Percentiles rank a stretch among this genome's conserved stretches.
These are phyloP conservation scores for Globisporangium takayamanum DNA, from an alignment of 352 stramenopile genomes.

Conservation along the genomic window DNA sequence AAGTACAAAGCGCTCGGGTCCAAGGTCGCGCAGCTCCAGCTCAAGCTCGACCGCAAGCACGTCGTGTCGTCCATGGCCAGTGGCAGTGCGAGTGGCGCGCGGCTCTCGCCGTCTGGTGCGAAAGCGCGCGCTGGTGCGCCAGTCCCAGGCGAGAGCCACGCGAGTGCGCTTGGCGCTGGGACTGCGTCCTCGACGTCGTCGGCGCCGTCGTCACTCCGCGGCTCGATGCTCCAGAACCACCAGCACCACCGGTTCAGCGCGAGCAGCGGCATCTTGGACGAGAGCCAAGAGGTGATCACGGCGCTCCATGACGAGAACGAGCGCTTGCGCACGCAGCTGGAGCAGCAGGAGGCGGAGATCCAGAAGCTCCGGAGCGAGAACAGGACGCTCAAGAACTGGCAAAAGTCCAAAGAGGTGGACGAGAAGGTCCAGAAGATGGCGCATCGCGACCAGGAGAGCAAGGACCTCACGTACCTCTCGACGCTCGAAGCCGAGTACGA, in stretches of 20 bases:
- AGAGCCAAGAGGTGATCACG: constrained; percentile 85
- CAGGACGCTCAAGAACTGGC: constrained; percentile 74
- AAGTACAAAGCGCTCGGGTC: constrained; percentile 65
- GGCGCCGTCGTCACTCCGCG: constrained; percentile 19
- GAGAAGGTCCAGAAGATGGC: constrained; percentile 86
- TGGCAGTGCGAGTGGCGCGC: constrained; percentile 11
- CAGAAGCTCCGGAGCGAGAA: constrained; percentile 75
- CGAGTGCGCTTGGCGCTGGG: background rate
- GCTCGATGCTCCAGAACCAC: constrained; percentile 42
- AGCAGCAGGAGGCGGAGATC: constrained; percentile 68
- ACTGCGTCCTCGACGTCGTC: too few relatives aligned
- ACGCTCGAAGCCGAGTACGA: constrained; percentile 81
- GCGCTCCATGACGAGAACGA: constrained; percentile 82
- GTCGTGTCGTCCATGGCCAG: constrained; percentile 12
- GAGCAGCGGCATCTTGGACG: constrained; percentile 73
- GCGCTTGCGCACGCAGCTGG: constrained; percentile 60
- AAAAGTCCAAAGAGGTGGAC: constrained; percentile 83
- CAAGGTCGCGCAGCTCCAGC: constrained; percentile 63
- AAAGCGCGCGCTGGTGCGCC: constrained; percentile 19
- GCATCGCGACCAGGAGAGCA: constrained; percentile 79
- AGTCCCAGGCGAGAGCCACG: constrained; percentile 10
- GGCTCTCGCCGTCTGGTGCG: constrained; percentile 35
- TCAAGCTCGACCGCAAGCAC: constrained; percentile 65
- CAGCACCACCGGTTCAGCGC: constrained; percentile 40
- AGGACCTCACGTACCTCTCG: constrained; percentile 77